Conservation (phyloP, 192 early-diverging fungal genomes). For the Coemansia aciculifera region DNA sequence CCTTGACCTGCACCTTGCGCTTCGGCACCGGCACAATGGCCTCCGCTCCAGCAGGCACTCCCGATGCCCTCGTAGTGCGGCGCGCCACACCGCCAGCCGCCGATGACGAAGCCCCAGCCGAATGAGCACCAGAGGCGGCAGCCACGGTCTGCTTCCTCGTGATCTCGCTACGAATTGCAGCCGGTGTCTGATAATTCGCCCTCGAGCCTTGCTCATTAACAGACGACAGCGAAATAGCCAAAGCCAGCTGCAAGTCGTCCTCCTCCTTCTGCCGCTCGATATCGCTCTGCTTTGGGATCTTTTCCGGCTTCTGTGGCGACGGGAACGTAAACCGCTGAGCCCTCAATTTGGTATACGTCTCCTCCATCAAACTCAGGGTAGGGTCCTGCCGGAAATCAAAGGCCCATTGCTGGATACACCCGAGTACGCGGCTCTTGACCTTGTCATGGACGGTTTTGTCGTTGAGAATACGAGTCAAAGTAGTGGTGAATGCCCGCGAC, state of each 20-base stretch:
- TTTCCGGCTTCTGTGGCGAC: constrained; percentile 80
- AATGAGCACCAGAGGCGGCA: constrained; percentile 1
- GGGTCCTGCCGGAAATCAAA: constrained; percentile 80
- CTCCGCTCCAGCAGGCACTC: constrained; percentile 24
- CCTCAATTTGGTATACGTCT: constrained; percentile 61
- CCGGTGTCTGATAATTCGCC: constrained; percentile 36
- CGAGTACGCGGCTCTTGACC: constrained; percentile 78
- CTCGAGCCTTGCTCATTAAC: constrained; percentile 2
- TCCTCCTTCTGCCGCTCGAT: constrained; percentile 90
- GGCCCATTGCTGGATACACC: constrained; percentile 90
- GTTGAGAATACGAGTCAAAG: constrained; percentile 71
- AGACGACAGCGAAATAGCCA: constrained; percentile 85
- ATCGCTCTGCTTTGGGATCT: constrained; percentile 66
- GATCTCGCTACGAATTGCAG: constrained; percentile 49
- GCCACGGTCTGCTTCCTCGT: constrained; percentile 47
- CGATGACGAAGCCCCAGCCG: constrained; percentile 1
- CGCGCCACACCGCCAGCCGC: constrained; percentile 16
- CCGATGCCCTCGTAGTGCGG: constrained; percentile 25
- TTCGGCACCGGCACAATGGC: constrained; percentile 25
- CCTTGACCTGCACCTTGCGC: constrained; percentile 79
- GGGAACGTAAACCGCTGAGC: constrained; percentile 63
- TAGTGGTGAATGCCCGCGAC: constrained; percentile 80
- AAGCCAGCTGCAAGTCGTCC: constrained; percentile 89
- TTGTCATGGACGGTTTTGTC: constrained; percentile 77
- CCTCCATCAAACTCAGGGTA: constrained; percentile 76